Evolutionary conservation across 2,329 filamentous ascomycete species (phyloP).

Genomic region (Curvularia hawaiiensis): DNA sequence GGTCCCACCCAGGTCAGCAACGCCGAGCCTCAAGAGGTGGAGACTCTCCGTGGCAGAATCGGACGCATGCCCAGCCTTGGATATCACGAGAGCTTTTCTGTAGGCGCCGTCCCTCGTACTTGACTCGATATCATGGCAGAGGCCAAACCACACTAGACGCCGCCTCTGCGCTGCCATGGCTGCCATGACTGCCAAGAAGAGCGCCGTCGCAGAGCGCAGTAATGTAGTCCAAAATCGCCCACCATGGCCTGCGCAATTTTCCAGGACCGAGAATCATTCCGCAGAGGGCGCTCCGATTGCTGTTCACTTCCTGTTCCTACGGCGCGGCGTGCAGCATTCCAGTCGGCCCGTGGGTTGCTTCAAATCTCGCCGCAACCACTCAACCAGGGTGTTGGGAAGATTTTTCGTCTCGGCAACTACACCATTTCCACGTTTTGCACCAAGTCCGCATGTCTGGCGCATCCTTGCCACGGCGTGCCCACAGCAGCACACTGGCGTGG

Average conservation of each 20-base stretch:
- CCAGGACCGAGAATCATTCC: constrained; percentile 8
- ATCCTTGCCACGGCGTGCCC: background rate
- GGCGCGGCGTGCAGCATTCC: background rate
- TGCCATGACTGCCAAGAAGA: background rate
- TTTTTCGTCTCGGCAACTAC: constrained; percentile 3
- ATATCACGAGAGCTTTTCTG: constrained; percentile 9
- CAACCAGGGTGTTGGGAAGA: constrained; percentile 3
- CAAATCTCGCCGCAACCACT: background rate
- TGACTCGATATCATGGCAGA: background rate
- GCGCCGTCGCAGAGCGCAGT: background rate
- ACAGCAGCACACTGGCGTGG: constrained; percentile 1
- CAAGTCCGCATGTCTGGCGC: background rate
- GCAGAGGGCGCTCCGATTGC: background rate
- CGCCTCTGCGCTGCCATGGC: constrained; percentile 1
- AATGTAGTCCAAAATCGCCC: background rate
- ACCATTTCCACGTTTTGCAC: background rate
- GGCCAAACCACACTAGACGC: constrained; percentile 10
- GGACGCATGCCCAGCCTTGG: background rate
- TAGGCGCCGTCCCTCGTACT: background rate
- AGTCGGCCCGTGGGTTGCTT: constrained; percentile 9
- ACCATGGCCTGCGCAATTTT: background rate
- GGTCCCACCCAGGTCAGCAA: background rate
- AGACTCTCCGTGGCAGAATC: constrained; percentile 12
- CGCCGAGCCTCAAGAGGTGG: constrained; percentile 2
- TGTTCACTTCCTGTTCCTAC: constrained; percentile 6